These are phyloP conservation scores for Parachaetomium inaequale DNA, from an alignment of 495 filamentous ascomycete species.

Conservation along the genomic window DNA sequence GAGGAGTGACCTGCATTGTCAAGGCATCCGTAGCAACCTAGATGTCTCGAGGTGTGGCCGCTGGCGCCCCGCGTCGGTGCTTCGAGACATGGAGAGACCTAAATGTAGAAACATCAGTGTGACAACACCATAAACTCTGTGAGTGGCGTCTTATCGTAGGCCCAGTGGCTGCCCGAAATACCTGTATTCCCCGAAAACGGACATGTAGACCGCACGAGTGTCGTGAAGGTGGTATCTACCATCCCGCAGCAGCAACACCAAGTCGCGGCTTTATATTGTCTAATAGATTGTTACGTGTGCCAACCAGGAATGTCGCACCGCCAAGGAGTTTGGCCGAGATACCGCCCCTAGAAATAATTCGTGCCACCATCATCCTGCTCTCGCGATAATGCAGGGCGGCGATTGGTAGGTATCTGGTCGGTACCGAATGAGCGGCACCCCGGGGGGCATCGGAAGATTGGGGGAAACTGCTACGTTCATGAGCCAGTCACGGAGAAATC, in stretches of 20 bases:
- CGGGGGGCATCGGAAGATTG: background rate
- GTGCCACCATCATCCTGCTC: background rate
- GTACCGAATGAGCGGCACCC: background rate
- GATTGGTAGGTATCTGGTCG: background rate
- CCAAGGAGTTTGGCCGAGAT: constrained; percentile 6
- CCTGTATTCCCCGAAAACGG: background rate
- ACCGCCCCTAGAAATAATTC: background rate
- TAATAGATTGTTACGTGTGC: background rate
- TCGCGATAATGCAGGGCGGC: background rate
- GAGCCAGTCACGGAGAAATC: background rate
- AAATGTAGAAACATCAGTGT: background rate
- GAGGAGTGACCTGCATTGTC: background rate
- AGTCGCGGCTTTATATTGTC: constrained; percentile 10
- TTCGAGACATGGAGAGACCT: background rate
- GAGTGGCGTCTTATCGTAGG: background rate
- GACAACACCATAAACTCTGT: background rate
- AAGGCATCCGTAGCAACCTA: too few species aligned
- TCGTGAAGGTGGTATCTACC: background rate
- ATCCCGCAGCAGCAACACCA: background rate
- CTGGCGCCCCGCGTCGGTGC: background rate
- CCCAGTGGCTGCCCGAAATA: background rate
- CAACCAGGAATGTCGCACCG: background rate
- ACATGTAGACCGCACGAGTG: background rate
- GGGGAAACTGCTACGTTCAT: background rate
- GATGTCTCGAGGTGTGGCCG: background rate